Base-by-base conservation (phyloP, 495 filamentous ascomycete genomes). In the Hamigera avellanea region DNA sequence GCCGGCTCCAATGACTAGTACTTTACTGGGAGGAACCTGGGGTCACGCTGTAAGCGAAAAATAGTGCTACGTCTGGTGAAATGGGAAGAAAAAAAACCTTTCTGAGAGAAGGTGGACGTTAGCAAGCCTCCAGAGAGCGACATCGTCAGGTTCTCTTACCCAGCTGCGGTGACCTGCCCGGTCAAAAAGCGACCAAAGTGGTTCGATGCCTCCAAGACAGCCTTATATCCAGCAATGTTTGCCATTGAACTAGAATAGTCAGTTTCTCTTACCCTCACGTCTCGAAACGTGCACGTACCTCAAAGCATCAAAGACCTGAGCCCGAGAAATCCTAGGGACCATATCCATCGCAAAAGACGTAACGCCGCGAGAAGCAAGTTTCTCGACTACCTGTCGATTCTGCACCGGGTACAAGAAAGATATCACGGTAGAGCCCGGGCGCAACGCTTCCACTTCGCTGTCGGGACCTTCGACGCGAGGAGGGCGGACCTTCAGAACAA, bases 141-240 rank as follows among this genome's bases (percentile, higher is more conserved):
- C 9, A 9, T 9, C 4, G 21, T 5, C 9, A 23, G 4, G 21
- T 23, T 23, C 21, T 19, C 43, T 36, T 43, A 54, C 50, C 82
- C 83, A 37, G 83, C 83, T 39, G 83, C 83, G 17, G 83, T 89
- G 21, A 84, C 80, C 48, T 89, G 83, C 27, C 82, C 83, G 19
- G 83, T 86, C 39, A 89, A 56, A 48, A 85, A 89, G 27, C 81
- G 76, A 38, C 82, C 83, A 53, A 86, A 89, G 45, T 77, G 72
- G 54, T 86, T 87, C 1, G 81, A 84, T 1, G 83, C 83, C 50
- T 87, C 82, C 33, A 89, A 56, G 1, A 89, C 80, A 13, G 81
- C 83, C 53, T 86, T 89, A 57, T 89, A 89, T 3, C 83, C 83
- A 14, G 83, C 81, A 54, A 86, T 89, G 42, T 89, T 89, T 38